Conservation (phyloP, 805 yeast genomes). For the Candida michaelii region DNA sequence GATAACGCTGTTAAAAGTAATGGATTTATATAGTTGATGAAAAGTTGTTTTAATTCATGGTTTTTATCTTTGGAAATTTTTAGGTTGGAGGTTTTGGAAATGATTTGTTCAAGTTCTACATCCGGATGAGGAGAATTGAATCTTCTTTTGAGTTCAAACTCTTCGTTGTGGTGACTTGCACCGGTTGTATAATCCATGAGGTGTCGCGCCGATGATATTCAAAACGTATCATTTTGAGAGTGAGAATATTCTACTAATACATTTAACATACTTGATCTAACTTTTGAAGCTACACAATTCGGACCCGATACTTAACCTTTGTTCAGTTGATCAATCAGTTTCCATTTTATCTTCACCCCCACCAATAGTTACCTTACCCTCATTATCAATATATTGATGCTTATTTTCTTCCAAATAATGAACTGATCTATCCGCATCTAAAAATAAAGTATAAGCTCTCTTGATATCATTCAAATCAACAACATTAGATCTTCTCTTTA, state of each 20-base stretch:
- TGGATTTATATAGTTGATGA: constrained; percentile 24
- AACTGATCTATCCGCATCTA: constrained; percentile 88
- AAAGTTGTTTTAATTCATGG: constrained; percentile 9
- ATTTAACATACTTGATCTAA: not conserved
- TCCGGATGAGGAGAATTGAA: constrained; percentile 2
- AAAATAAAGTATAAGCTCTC: constrained; percentile 80
- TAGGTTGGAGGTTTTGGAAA: constrained; percentile 21
- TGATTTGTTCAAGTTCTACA: constrained; percentile 22
- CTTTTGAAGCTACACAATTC: no score
- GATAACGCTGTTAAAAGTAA: constrained; percentile 36
- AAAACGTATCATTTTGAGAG: not conserved
- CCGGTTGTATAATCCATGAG: constrained; percentile 6
- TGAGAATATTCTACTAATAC: not conserved
- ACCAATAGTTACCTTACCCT: constrained; percentile 63
- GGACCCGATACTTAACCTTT: no score
- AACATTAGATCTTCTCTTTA: constrained; percentile 67
- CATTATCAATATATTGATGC: constrained; percentile 71
- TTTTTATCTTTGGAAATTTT: constrained; percentile 11
- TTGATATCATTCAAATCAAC: constrained; percentile 84
- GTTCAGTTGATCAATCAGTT: constrained; percentile 23
- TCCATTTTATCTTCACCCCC: constrained; percentile 37
- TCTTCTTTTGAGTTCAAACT: constrained; percentile 3
- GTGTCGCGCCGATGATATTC: not conserved
- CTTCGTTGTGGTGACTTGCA: not conserved
- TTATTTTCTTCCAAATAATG: constrained; percentile 73